Conservation (phyloP, 2,329 filamentous ascomycete species). For the Pyrenochaeta sp. region DNA sequence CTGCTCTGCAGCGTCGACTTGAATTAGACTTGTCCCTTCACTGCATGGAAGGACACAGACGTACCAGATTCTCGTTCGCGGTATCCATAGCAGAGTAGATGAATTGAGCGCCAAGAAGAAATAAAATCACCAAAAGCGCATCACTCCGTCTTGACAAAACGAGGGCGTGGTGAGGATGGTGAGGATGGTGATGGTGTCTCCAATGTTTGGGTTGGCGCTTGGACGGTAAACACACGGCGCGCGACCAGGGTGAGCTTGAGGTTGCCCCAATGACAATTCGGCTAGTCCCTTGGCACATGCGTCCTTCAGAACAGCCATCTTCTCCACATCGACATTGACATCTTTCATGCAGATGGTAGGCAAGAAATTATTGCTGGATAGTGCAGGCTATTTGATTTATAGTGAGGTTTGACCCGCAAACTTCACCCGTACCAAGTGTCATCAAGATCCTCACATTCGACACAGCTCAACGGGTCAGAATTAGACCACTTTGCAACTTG, state of each 20-base stretch:
- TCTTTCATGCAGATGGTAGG: too few relatives aligned
- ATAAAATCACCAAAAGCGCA: slow-evolving; percentile 32
- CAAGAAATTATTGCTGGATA: too few relatives aligned
- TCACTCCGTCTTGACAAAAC: too few relatives aligned
- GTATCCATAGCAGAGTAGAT: slow-evolving; percentile 25
- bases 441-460: too few relatives aligned
- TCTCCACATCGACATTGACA: neutral
- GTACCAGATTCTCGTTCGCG: slow-evolving; percentile 41
- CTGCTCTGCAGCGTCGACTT: slow-evolving; percentile 23
- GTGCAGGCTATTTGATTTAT: too few relatives aligned
- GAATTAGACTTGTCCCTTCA: slow-evolving; percentile 20
- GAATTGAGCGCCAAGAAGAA: slow-evolving; percentile 14
- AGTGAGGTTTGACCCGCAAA: too few relatives aligned
- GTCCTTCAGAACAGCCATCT: too few relatives aligned
- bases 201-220: slow-evolving; percentile 1
- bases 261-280: neutral
- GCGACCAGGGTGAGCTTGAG: neutral
- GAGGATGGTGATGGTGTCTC: slow-evolving; percentile 14
- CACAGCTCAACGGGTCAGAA: too few relatives aligned
- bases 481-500: too few relatives aligned
- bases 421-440: too few relatives aligned
- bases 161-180: slow-evolving; percentile 23
- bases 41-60: slow-evolving; percentile 7
- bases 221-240: slow-evolving; percentile 2
- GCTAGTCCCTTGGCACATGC: neutral